Percentiles rank a stretch among this genome's conserved stretches.
Evolutionary conservation across 2,329 filamentous ascomycete species (phyloP).

Genomic region (Fusarium sp.): DNA sequence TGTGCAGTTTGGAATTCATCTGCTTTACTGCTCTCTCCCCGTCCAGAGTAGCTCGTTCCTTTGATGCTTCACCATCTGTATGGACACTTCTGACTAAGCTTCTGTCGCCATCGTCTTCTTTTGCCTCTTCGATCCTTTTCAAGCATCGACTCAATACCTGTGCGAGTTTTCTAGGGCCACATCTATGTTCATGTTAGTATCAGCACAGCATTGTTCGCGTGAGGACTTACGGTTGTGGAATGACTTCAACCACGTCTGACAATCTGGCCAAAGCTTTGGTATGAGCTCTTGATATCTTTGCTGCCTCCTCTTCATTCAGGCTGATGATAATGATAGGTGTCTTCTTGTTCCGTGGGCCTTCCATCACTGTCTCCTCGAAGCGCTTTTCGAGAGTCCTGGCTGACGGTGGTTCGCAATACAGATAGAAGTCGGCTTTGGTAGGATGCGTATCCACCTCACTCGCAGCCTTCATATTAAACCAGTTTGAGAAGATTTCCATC

Average conservation of each 20-base stretch:
- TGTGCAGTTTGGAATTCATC: neutral
- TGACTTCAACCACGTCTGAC: constrained; percentile 46
- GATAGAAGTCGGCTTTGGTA: constrained; percentile 35
- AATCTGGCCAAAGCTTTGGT: constrained; percentile 34
- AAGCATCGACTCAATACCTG: constrained; percentile 45
- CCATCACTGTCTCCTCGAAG: constrained; percentile 11
- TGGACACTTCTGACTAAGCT: neutral
- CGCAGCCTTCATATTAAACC: constrained; percentile 50
- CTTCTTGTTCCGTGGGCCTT: neutral
- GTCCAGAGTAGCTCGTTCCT: neutral
- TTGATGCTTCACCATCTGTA: neutral
- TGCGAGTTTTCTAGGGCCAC: constrained; percentile 47
- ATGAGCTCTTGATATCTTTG: constrained; percentile 39
- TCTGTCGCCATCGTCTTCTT: accelerated
- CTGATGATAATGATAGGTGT: constrained; percentile 46
- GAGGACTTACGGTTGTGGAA: constrained; percentile 46
- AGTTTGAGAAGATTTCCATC: constrained; percentile 45
- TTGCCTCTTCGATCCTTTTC: neutral
- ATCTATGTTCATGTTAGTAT: constrained; percentile 17
- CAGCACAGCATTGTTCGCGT: accelerated
- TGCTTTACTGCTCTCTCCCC: neutral
- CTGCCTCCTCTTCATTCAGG: constrained; percentile 46
- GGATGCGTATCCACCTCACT: constrained; percentile 14
- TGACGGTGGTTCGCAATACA: constrained; percentile 45
- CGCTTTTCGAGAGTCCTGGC: constrained; percentile 23